Base-by-base conservation (phyloP, 106 monocot genomes). In the Dendrobium officinale region DNA sequence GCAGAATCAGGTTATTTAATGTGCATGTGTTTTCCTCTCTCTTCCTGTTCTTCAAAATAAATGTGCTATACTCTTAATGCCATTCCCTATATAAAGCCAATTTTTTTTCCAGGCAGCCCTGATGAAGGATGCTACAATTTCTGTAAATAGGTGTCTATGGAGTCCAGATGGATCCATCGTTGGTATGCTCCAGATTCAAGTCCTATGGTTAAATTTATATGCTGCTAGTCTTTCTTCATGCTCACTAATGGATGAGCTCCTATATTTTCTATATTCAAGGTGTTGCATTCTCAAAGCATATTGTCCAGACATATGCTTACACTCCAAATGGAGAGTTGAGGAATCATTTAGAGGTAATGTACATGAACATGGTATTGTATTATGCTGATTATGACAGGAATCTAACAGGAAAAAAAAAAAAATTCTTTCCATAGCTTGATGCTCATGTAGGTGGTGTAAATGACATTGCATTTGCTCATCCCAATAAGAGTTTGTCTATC, bases 201-300 rank as follows among this genome's bases (percentile, higher is more conserved):
- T 26, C 44, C 58, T 20, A 56, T 3, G 22, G 24, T 59, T 10
- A 37, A 56, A 0, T 22, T 78, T 58, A 18, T 58, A 59, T 40
- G 13, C 26, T 44, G 17, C 15, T 42, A 68, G 11, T 48, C 47
- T 51, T 73, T 76, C 29, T 55, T 81, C 1, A 4, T 37, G 37
- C 31, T 18, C 11, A 27, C 75, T 40, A 72, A 56, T 58, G 29
- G n/a, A 78, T 70, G 43, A 42, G 4, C 47, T 16, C 37, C 64
- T 13, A 79, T 24, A n/a, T 79, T 79, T 79, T 15, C 33, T 78
- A 13, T 44, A 22, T 80, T 67, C 4, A 82, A 95, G 99, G 99
- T 86, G 91, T 95, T 93, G 98, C 94, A 67, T 98, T 99, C 82
- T 99, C 98, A 72, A 99, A 95, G 84, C 95, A 95, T 88, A 84